Evolutionary conservation across 176 grass and related monocot species (phyloP), one percentile per base, ranked within the genome.

Genomic region (Tillandsia leiboldiana): DNA sequence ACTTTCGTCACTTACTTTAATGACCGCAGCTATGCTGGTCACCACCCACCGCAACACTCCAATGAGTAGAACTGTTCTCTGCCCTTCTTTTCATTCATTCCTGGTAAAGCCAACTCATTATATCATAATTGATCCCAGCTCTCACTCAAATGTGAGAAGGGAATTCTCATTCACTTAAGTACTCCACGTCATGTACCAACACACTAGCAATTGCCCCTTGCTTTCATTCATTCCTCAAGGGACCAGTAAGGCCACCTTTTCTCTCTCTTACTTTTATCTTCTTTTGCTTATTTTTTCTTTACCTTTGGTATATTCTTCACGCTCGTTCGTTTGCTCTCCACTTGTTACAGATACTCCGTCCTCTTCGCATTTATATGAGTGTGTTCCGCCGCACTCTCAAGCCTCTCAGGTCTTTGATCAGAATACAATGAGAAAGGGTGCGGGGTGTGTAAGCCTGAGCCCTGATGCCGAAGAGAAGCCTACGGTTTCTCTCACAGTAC

Each of bases 251-350:
- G 81, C 78, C 68, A 76, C 66, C 58, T 42, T 81, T 92, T 76
- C 72, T 48, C 65, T 79, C 74, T 70, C 68, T 63, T 82, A 56
- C 83, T 77, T 79, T 65, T 68, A 69, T 23, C 72, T 85, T 90
- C 24, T 85, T 68, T 72, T 42, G 33, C 33, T 71, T 81, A 82
- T 83, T 48, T 78, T 75, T 56, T 64, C 42, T 70, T 78, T 63
- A 49, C 78, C 74, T 82, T 88, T 42, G 33, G 33, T 73, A 87
- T 69, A 79, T 70, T 85, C 80, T 90, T 90, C 84, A 81, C 82
- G 78, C 73, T 59, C 75, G 68, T 63, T 59, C 75, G 68, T 63
- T 67, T 62, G 9, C 51, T 69, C 4, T 33, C 29, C 29, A 4
- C 29, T 42, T 42, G 33, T 42, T 7, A 6, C 33, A 42, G 5